These are phyloP conservation scores for Xylaria curta DNA, from an alignment of 495 filamentous ascomycete genomes.

Conservation along the genomic window DNA sequence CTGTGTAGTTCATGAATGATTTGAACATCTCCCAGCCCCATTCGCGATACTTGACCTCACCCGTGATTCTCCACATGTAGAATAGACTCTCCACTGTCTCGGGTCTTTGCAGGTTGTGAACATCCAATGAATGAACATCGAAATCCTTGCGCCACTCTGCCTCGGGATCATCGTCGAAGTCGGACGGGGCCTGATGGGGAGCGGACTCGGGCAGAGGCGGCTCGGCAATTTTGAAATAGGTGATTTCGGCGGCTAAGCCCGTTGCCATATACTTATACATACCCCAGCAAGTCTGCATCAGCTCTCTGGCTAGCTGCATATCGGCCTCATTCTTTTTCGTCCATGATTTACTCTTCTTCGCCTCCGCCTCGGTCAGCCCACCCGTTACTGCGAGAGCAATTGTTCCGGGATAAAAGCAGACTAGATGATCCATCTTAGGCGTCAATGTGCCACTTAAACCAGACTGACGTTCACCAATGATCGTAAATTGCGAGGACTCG, in stretches of 20 bases:
- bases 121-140: slow-evolving; percentile 74
- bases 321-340: slow-evolving; percentile 80
- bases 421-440: slow-evolving; percentile 98
- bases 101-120: slow-evolving; percentile 93
- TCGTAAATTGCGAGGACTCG: slow-evolving; percentile 75
- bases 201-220: slow-evolving; percentile 64
- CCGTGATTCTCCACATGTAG: slow-evolving; percentile 99
- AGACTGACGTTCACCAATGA: slow-evolving; percentile 82
- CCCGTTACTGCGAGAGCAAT: slow-evolving; percentile 89
- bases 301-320: slow-evolving; percentile 81
- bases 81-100: slow-evolving; percentile 95
- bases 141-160: slow-evolving; percentile 76
- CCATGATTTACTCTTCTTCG: slow-evolving; percentile 75
- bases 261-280: slow-evolving; percentile 90
- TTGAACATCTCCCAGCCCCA: slow-evolving; percentile 99
- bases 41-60: slow-evolving; percentile 85
- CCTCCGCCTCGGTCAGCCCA: slow-evolving; percentile 74
- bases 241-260: slow-evolving; percentile 90
- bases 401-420: slow-evolving; percentile 96
- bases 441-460: slow-evolving; percentile 69
- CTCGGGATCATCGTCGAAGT: slow-evolving; percentile 56
- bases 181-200: slow-evolving; percentile 52
- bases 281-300: slow-evolving; percentile 97
- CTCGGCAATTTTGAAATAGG: slow-evolving; percentile 78
- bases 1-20: slow-evolving; percentile 82